Evolutionary conservation across 1,139 yeast genomes (phyloP).

Genomic region (Geotrichum macrosporum): DNA sequence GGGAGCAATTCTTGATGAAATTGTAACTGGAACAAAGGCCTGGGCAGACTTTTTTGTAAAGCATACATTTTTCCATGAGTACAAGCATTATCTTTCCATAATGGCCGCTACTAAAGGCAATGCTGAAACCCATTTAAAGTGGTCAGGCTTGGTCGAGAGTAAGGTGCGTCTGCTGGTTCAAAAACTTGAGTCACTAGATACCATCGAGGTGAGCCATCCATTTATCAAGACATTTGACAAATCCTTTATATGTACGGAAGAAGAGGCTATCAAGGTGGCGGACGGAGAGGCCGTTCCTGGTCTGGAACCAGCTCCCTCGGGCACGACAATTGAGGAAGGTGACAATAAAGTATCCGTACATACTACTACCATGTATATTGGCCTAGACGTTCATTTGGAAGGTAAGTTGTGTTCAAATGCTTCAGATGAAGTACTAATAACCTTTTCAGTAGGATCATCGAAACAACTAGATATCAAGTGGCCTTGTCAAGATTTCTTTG

Average conservation of each 20-base stretch:
- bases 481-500: slow-evolving; percentile 87
- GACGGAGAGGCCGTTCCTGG: slow-evolving; percentile 38
- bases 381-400: slow-evolving; percentile 60
- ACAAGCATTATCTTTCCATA: slow-evolving; percentile 80
- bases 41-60: slow-evolving; percentile 76
- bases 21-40: slow-evolving; percentile 54
- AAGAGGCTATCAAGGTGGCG: slow-evolving; percentile 52
- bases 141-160: slow-evolving; percentile 92
- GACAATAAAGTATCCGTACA: slow-evolving; percentile 49
- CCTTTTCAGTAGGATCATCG: slow-evolving; percentile 30
- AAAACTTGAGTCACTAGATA: slow-evolving; percentile 71
- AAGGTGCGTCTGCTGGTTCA: slow-evolving; percentile 74
- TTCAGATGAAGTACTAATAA: slow-evolving; percentile 2
- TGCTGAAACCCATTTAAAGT: slow-evolving; percentile 76
- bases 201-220: slow-evolving; percentile 83
- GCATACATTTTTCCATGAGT: slow-evolving; percentile 75
- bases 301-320: slow-evolving; percentile 26
- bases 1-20: slow-evolving; percentile 62
- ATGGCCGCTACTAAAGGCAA: slow-evolving; percentile 69
- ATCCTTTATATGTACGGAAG: slow-evolving; percentile 50
- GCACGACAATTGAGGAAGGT: slow-evolving; percentile 28
- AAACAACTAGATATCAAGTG: slow-evolving; percentile 75
- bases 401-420: slow-evolving; percentile 27
- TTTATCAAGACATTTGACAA: slow-evolving; percentile 72
- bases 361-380: slow-evolving; percentile 74